A percentile compares a stretch with the other conserved stretches of the same genome.
Conservation (phyloP, 1,284 basidiomycete genomes). For the Ganoderma boninense region DNA sequence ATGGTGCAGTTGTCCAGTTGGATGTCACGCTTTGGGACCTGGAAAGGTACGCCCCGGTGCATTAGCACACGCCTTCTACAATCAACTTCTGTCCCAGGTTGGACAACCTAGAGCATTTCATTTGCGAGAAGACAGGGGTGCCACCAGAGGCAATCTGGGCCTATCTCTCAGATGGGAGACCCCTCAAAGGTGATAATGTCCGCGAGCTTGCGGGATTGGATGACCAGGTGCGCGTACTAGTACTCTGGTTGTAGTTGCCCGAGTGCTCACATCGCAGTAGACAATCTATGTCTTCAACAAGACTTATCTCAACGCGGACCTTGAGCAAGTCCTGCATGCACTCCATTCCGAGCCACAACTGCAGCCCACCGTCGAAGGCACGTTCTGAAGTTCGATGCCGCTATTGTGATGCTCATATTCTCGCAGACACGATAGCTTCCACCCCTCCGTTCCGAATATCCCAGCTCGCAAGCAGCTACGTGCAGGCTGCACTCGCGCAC, state of each 20-base stretch:
- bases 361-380: slow-evolving; percentile 75
- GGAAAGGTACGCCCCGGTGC: slow-evolving; percentile 54
- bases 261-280: slow-evolving; percentile 43
- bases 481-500: slow-evolving; percentile 68
- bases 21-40: slow-evolving; percentile 76
- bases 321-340: slow-evolving; percentile 66
- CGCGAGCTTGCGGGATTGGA: slow-evolving; percentile 75
- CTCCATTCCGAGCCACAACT: slow-evolving; percentile 66
- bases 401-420: background rate
- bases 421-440: slow-evolving; percentile 66
- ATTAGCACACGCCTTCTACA: background rate
- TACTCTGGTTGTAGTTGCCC: slow-evolving; percentile 10
- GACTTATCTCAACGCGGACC: slow-evolving; percentile 71
- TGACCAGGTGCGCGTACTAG: slow-evolving; percentile 62
- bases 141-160: slow-evolving; percentile 74
- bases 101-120: slow-evolving; percentile 69
- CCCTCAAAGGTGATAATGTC: slow-evolving; percentile 72
- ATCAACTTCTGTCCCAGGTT: slow-evolving; percentile 46
- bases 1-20: slow-evolving; percentile 50
- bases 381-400: background rate
- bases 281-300: slow-evolving; percentile 85
- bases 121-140: slow-evolving; percentile 73
- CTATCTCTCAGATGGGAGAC: slow-evolving; percentile 78
- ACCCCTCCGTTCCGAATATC: slow-evolving; percentile 76
- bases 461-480: slow-evolving; percentile 69